Base-by-base conservation (phyloP, 1,284 basidiomycete species). In the Rhodotorula mucilaginosa region DNA sequence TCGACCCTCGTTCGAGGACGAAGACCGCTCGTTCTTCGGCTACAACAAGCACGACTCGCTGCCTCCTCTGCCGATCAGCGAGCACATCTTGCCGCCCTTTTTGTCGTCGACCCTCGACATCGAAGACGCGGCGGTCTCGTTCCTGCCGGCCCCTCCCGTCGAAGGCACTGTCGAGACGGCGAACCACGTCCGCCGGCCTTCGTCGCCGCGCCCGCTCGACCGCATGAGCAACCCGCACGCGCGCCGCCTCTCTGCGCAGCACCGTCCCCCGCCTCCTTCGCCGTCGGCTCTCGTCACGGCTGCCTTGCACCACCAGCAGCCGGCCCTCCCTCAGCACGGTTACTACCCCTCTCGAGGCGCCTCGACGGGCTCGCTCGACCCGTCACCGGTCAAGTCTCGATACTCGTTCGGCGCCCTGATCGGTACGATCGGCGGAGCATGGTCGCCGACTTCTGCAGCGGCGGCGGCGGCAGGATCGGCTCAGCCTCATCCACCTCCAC, bases 11-110 rank as follows among this genome's bases (percentile, higher is more conserved):
- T 39, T 71, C 62, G 72, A 73, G 26, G 72, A 72, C n/a, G 74
- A 74, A 21, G 75, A 76, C 58, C 61, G 64, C 44, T 62, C 68
- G 5, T 76, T 76, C 70, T 76, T 76, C 61, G 74, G 72, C 47
- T 69, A 71, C 73, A 71, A 74, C 66, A 70, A 71, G 64, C 75
- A 76, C 75, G 65, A 69, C 51, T 76, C 75, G 52, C 71, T 76
- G 2, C 75, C 75, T 13, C 64, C 75, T 6, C 74, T 76, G 2
- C 75, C 73, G 1, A 67, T 76, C 56, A 60, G 65, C 58, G 67
- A 67, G 39, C 65, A 69, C 49, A 67, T 69, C 57, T 65, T 74
- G 49, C 75, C 73, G 52, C 70, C 73, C 1, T 73, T 76, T 68
- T 65, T 76, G 51, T 61, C 65, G 21, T 68, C 73, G 19, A 72